A percentile compares a stretch with the other conserved stretches of the same genome.
phyloP scores from a whole-genome alignment of 441 rosid species.

The Jatropha multifida region DNA sequence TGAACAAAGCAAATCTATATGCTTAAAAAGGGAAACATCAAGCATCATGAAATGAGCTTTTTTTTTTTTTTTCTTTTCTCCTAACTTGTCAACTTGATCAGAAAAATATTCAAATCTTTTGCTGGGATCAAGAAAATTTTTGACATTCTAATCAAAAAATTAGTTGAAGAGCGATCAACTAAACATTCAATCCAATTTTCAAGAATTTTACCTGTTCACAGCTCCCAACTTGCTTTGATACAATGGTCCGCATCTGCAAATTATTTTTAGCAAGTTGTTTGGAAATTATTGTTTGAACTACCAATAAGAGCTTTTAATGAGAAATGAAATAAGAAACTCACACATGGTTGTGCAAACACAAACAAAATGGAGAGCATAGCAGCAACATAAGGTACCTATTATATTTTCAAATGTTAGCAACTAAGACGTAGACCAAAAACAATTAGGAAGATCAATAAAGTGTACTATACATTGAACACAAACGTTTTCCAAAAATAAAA shows the following conservation, averaged over 20 bases:
- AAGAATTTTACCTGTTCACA: slow-evolving; percentile 60
- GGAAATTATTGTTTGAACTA: background rate
- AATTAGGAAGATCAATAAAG: background rate
- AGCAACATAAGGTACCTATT: slow-evolving; percentile 79
- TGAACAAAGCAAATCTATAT: background rate
- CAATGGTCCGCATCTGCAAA: slow-evolving; percentile 77
- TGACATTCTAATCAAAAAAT: background rate
- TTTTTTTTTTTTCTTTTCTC: background rate
- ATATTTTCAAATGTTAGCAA: slow-evolving; percentile 28
- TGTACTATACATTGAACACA: background rate
- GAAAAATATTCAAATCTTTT: background rate
- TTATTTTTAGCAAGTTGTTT: slow-evolving; percentile 4
- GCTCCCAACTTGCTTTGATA: slow-evolving; percentile 81
- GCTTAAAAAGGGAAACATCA: background rate
- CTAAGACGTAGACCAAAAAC: slow-evolving; percentile 3
- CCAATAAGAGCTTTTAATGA: background rate
- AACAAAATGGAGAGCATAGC: slow-evolving; percentile 59
- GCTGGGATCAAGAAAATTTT: background rate
- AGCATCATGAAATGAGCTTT: background rate
- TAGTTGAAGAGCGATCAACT: background rate
- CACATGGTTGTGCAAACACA: slow-evolving; percentile 74
- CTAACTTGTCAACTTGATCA: background rate
- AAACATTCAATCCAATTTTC: background rate
- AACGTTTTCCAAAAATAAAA: background rate
- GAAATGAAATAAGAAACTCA: slow-evolving; percentile 39